These are phyloP conservation scores for button mushroom (Agaricus bisporus) DNA, from an alignment of 768 basidiomycete genomes.

Conservation along the genomic window DNA sequence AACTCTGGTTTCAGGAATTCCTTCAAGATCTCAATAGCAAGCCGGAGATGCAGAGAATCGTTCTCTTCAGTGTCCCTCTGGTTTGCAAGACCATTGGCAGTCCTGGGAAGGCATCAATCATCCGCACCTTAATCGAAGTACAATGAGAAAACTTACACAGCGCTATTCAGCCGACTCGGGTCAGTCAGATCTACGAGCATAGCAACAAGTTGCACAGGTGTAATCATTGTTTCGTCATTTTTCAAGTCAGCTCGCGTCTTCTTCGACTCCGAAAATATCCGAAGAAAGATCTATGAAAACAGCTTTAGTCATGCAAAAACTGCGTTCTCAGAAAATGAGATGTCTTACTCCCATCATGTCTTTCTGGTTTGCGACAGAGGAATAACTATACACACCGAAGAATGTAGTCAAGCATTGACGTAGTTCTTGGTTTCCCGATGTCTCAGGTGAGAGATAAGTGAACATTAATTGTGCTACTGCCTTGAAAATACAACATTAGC, in stretches of 20 bases:
- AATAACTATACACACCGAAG: slow-evolving; percentile 92
- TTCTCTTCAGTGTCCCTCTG: slow-evolving; percentile 12
- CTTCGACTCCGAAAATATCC: slow-evolving; percentile 57
- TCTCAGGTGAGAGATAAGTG: slow-evolving; percentile 85
- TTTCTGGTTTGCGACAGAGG: slow-evolving; percentile 71
- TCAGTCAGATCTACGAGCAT: slow-evolving; percentile 89
- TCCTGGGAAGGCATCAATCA: background rate
- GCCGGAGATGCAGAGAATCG: slow-evolving; percentile 41
- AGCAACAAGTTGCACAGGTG: slow-evolving; percentile 62
- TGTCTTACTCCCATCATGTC: slow-evolving; percentile 43
- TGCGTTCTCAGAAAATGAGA: background rate
- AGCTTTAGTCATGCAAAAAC: background rate
- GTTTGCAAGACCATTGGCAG: slow-evolving; percentile 8
- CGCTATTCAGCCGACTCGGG: slow-evolving; percentile 38
- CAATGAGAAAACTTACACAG: slow-evolving; percentile 34
- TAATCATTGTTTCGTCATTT: slow-evolving; percentile 69
- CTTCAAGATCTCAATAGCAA: slow-evolving; percentile 50
- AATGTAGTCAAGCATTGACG: slow-evolving; percentile 96
- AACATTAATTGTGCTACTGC: slow-evolving; percentile 35
- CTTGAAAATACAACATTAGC: slow-evolving; percentile 15
- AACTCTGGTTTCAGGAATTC: slow-evolving; percentile 15
- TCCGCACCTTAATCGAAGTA: background rate
- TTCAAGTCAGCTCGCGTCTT: slow-evolving; percentile 58
- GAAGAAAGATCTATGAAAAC: slow-evolving; percentile 58
- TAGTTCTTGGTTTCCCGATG: slow-evolving; percentile 76